These are phyloP conservation scores for Ogataea minuta DNA, from an alignment of 805 yeast species.

Conservation along the genomic window DNA sequence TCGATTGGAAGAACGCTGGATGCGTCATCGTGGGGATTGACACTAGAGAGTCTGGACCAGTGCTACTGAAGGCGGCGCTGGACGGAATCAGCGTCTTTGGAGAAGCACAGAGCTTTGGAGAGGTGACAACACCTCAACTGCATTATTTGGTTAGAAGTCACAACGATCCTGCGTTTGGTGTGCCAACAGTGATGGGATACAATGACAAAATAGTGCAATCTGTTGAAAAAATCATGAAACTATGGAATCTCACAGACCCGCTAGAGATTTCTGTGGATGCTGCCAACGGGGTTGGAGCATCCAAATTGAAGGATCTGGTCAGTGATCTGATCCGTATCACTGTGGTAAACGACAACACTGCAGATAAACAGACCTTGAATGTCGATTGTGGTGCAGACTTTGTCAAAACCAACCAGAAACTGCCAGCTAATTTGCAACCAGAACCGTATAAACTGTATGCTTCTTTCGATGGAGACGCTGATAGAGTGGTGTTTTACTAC, in stretches of 20 bases:
- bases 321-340: constrained; percentile 39
- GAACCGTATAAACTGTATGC: constrained; percentile 55
- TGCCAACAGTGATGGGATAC: constrained; percentile 65
- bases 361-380: constrained; percentile 60
- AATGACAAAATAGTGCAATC: constrained; percentile 58
- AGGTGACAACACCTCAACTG: constrained; percentile 90
- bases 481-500: constrained; percentile 83
- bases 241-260: constrained; percentile 22
- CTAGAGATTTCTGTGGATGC: constrained; percentile 68
- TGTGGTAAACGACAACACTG: constrained; percentile 53
- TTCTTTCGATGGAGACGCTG: constrained; percentile 97
- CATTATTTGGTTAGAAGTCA: constrained; percentile 78
- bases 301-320: constrained; percentile 52
- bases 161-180: constrained; percentile 66
- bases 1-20: constrained; percentile 43
- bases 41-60: constrained; percentile 81
- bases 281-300: constrained; percentile 97
- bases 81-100: constrained; percentile 59
- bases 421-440: constrained; percentile 61
- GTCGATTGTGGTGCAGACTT: constrained; percentile 90
- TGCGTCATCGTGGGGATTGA: constrained; percentile 75
- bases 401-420: constrained; percentile 83
- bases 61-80: constrained; percentile 53
- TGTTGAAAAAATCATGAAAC: constrained; percentile 42
- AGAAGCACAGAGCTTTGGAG: constrained; percentile 55